Evolutionary conservation across 352 stramenopile species (phyloP).

Genomic region (Phytopythium aichiense): DNA sequence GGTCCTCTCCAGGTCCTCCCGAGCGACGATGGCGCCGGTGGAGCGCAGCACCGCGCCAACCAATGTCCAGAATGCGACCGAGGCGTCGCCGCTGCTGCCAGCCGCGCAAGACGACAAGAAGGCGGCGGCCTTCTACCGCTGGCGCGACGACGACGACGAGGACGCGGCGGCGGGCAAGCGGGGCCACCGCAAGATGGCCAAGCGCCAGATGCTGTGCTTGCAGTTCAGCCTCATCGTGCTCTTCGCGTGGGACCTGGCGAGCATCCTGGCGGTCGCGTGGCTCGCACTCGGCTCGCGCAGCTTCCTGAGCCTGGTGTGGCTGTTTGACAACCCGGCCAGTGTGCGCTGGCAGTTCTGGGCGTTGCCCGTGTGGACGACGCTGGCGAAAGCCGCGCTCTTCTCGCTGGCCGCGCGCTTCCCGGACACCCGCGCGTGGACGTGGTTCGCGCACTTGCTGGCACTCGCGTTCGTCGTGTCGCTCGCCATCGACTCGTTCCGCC

Average conservation of each 20-base stretch:
- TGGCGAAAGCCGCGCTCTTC: slow-evolving; percentile 60
- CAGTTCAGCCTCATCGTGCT: slow-evolving; percentile 66
- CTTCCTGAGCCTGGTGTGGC: slow-evolving; percentile 40
- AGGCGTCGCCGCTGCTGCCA: slow-evolving; percentile 37
- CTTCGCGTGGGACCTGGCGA: slow-evolving; percentile 44
- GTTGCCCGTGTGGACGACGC: slow-evolving; percentile 56
- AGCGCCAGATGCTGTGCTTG: slow-evolving; percentile 59
- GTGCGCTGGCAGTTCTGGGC: slow-evolving; percentile 75
- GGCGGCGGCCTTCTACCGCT: slow-evolving; percentile 41
- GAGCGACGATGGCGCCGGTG: background rate
- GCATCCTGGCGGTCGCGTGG: slow-evolving; percentile 43
- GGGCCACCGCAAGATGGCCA: slow-evolving; percentile 15
- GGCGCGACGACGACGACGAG: slow-evolving; percentile 37
- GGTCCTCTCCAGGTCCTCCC: background rate
- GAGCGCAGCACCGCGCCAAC: background rate
- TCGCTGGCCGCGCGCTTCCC: slow-evolving; percentile 46
- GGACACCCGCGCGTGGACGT: slow-evolving; percentile 29
- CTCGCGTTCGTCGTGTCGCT: slow-evolving; percentile 57
- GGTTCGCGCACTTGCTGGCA: slow-evolving; percentile 45
- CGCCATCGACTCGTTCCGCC: slow-evolving; percentile 64
- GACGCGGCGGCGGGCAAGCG: background rate
- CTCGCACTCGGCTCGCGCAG: slow-evolving; percentile 39
- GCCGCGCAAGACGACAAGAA: slow-evolving; percentile 17
- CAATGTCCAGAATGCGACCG: slow-evolving; percentile 3
- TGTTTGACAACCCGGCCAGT: slow-evolving; percentile 29